Evolutionary conservation across 2,329 filamentous ascomycete genomes (phyloP), one percentile per base, ranked within the genome.

Genomic region (Fusarium mundagurra): DNA sequence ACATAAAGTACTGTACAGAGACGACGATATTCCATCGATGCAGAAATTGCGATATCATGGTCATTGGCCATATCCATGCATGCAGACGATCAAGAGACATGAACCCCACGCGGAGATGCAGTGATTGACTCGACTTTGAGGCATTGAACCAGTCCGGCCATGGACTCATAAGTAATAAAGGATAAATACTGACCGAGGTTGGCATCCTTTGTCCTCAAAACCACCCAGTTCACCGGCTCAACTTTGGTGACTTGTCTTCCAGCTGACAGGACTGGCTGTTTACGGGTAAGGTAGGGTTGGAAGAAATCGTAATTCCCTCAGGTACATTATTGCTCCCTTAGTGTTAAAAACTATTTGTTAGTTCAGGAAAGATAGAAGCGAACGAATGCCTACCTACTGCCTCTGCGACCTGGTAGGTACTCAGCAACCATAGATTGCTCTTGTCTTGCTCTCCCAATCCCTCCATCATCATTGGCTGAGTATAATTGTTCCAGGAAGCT

Each of bases 401-500:
- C 43, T 64, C 39, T 59, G 31, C 38, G 36, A 33, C 45, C 33
- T 43, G 24, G 47, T 57, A 48, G 39, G n/a, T 47, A 60, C 14
- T 39, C 27, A 54, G 17, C 60, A 53, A 71, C 47, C 60, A 58
- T 29, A 62, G 48, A 39, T 43, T 34, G 38, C 48, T 65, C 54
- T 27, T 39, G 33, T 24, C 27, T 62, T 44, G 29, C 64, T 61
- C 61, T 50, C 53, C 24, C 64, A 63, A 66, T 73, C 51, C 41
- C 39, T n/a, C n/a, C 8, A 20, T n/a, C 22, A 31, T 66, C 22
- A 74, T 77, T 77, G 66, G 75, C 50, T 44, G 54, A 43, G 20
- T 12, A 34, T 18, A 24, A 27, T 22, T 27, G 29, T 54, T 59
- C 54, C 58, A 45, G 47, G 60, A 41, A 61, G 17, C 36, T 20